Evolutionary conservation across 1,139 yeast genomes (phyloP).

Genomic region (Sugiyamaella xylanicola): DNA sequence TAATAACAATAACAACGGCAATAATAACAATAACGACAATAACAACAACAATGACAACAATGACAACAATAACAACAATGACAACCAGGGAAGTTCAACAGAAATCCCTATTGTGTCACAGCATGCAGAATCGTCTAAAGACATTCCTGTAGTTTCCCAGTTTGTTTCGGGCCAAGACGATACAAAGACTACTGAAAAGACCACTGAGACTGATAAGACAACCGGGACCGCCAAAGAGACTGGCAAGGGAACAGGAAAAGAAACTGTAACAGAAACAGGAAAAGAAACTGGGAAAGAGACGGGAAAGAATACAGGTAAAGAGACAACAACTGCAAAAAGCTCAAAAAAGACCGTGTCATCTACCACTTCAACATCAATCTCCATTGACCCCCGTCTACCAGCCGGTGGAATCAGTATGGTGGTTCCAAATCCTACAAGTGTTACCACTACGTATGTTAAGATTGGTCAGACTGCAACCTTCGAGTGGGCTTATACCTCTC

Average conservation of each 20-base stretch:
- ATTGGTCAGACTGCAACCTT: constrained; percentile 47
- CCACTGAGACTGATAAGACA: background rate
- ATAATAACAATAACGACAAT: background rate
- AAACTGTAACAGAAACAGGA: constrained; percentile 3
- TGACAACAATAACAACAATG: background rate
- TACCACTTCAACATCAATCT: constrained; percentile 26
- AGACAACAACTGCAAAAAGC: background rate
- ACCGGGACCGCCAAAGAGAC: constrained; percentile 1
- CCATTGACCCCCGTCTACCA: constrained; percentile 42
- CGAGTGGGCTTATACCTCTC: constrained; percentile 45
- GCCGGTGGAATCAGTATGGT: constrained; percentile 44
- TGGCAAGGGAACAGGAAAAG: constrained; percentile 3
- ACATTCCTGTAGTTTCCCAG: background rate
- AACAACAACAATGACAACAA: constrained; percentile 7
- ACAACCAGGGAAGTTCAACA: background rate
- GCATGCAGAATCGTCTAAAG: background rate
- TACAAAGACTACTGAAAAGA: background rate
- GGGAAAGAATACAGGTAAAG: background rate
- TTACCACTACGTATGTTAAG: constrained; percentile 42
- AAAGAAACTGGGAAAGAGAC: constrained; percentile 9
- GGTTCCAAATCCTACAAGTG: constrained; percentile 42
- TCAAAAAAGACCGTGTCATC: constrained; percentile 2
- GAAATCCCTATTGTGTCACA: constrained; percentile 5
- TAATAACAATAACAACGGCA: background rate
- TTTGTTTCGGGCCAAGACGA: background rate